Conservation (phyloP, 192 early-diverging fungal genomes). For the Helicostylum pulchrum region DNA sequence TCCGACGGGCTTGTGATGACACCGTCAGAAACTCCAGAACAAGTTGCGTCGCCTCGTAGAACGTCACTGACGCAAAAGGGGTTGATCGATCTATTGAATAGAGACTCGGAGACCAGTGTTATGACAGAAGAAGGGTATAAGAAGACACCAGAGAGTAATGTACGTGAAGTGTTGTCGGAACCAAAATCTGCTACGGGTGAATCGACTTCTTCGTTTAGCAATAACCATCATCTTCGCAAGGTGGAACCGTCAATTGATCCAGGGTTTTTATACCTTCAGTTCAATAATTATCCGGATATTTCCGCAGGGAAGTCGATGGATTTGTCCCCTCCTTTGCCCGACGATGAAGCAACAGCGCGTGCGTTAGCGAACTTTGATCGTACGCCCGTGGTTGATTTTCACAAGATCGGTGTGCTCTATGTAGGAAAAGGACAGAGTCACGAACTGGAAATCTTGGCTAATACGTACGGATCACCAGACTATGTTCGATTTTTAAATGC, state of each 20-base stretch:
- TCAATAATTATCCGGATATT: constrained; percentile 72
- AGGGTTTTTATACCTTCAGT: constrained; percentile 62
- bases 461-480: constrained; percentile 79
- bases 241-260: constrained; percentile 50
- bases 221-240: constrained; percentile 25
- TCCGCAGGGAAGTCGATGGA: constrained; percentile 42
- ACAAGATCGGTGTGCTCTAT: constrained; percentile 95
- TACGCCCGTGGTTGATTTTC: constrained; percentile 86
- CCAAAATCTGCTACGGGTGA: background rate
- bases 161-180: constrained; percentile 1
- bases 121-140: too few relatives aligned
- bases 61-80: constrained; percentile 1
- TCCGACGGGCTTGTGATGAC: background rate
- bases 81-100: background rate
- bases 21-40: background rate
- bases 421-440: constrained; percentile 81
- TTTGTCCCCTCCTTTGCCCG: constrained; percentile 51
- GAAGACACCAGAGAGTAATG: background rate
- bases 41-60: background rate
- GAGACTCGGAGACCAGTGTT: background rate
- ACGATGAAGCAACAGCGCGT: constrained; percentile 72
- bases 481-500: constrained; percentile 84
- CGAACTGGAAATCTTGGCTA: constrained; percentile 86
- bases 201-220: background rate
- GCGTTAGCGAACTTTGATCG: constrained; percentile 81